Conservation (phyloP, 2,329 filamentous ascomycete species). For the Penicillium fuscoglaucum region DNA sequence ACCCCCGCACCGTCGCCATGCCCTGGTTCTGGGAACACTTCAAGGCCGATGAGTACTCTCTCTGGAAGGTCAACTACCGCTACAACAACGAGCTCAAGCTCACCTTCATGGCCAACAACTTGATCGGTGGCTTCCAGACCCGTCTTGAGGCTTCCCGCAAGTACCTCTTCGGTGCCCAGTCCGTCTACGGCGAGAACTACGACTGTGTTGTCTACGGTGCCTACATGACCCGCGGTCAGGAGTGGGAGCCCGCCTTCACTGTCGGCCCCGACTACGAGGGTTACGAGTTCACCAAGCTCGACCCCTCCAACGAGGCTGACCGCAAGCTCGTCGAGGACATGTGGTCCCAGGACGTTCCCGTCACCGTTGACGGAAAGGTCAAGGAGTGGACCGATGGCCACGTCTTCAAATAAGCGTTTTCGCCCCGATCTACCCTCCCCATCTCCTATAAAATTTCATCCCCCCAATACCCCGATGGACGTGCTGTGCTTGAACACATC, state of each 20-base stretch:
- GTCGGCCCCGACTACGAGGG: slow-evolving; percentile 97
- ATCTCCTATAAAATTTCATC: slow-evolving; percentile 15
- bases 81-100: slow-evolving; percentile 98
- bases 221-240: slow-evolving; percentile 88
- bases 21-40: slow-evolving; percentile 99
- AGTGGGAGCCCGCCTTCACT: slow-evolving; percentile 77
- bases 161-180: slow-evolving; percentile 89
- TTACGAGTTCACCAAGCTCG: slow-evolving; percentile 95
- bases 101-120: slow-evolving; percentile 98
- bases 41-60: slow-evolving; percentile 91
- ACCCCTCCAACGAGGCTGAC: slow-evolving; percentile 82
- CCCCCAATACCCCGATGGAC: slow-evolving; percentile 25
- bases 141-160: slow-evolving; percentile 98
- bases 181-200: slow-evolving; percentile 86
- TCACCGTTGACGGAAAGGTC: slow-evolving; percentile 79
- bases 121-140: slow-evolving; percentile 95
- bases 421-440: slow-evolving; percentile 7
- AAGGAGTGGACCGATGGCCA: slow-evolving; percentile 89
- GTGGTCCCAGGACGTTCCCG: slow-evolving; percentile 90
- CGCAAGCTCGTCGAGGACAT: slow-evolving; percentile 78
- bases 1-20: slow-evolving; percentile 75
- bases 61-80: slow-evolving; percentile 96
- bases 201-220: slow-evolving; percentile 89
- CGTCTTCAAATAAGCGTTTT: slow-evolving; percentile 87
- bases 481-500: slow-evolving; percentile 7